Evolutionary conservation across 768 basidiomycete species (phyloP).

Genomic region (Phanerochaete sordida): DNA sequence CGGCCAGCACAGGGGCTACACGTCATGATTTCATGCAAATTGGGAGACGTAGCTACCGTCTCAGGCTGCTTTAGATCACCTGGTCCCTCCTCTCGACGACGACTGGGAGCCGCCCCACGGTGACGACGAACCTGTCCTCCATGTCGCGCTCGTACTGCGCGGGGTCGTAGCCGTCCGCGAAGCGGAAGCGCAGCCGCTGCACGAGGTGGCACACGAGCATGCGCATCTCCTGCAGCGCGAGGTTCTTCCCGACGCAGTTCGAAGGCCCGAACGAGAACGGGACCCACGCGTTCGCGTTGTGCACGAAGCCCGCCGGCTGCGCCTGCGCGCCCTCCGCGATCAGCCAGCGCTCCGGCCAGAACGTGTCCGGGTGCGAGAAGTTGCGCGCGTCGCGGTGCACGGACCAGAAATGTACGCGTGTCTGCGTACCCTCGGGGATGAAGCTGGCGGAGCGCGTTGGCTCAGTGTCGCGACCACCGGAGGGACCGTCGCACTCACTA

Average conservation of each 20-base stretch:
- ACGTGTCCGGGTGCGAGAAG: slow-evolving; percentile 36
- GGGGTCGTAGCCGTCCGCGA: slow-evolving; percentile 28
- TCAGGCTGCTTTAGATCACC: no score
- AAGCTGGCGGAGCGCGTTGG: slow-evolving; percentile 10
- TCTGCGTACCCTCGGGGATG: slow-evolving; percentile 14
- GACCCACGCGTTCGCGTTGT: slow-evolving; percentile 32
- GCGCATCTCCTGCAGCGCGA: slow-evolving; percentile 37
- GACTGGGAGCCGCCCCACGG: slow-evolving; percentile 23
- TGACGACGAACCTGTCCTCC: slow-evolving; percentile 35
- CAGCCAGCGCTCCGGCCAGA: slow-evolving; percentile 43
- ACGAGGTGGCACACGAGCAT: slow-evolving; percentile 28
- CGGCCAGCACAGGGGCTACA: no score
- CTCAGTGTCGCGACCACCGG: slow-evolving; percentile 6
- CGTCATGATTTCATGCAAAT: no score
- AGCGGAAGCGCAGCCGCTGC: slow-evolving; percentile 31
- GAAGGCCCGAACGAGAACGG: slow-evolving; percentile 46
- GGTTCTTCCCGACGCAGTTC: slow-evolving; percentile 47
- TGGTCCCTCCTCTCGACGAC: neutral
- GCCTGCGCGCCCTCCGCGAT: slow-evolving; percentile 7
- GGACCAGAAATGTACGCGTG: slow-evolving; percentile 33
- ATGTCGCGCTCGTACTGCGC: slow-evolving; percentile 29
- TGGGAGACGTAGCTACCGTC: no score
- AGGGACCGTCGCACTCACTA: slow-evolving; percentile 5
- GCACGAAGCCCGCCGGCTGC: slow-evolving; percentile 7
- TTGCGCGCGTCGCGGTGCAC: slow-evolving; percentile 41